These are phyloP conservation scores for Rhizomucor miehei DNA, from an alignment of 371 early-diverging fungal genomes.

Conservation along the genomic window DNA sequence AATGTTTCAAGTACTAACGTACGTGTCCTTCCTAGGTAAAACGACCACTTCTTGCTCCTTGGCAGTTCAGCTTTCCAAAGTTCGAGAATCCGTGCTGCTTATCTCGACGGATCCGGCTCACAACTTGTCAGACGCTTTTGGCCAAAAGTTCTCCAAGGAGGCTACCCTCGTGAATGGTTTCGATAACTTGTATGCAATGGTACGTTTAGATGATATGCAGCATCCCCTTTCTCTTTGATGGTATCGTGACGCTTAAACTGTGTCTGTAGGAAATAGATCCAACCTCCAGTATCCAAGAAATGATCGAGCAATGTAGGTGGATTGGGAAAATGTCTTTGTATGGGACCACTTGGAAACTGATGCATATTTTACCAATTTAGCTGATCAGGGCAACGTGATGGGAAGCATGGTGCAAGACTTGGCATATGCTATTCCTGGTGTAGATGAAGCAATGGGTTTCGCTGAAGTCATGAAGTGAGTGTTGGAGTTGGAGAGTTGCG, in stretches of 20 bases:
- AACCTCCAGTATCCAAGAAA: conserved; percentile 92
- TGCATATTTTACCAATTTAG: conserved; percentile 28
- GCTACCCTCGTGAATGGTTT: conserved; percentile 95
- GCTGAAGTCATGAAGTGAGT: conserved; percentile 97
- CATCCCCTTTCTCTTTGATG: no score
- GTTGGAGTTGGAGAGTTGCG: neutral
- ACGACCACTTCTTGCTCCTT: conserved; percentile 77
- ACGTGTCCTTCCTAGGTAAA: conserved; percentile 53
- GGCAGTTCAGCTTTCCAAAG: conserved; percentile 90
- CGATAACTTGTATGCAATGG: conserved; percentile 95
- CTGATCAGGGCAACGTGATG: conserved; percentile 78
- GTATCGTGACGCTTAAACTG: no score
- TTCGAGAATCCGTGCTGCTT: conserved; percentile 90
- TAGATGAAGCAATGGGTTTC: conserved; percentile 99
- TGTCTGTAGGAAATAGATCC: conserved; percentile 99
- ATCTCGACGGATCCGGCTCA: conserved; percentile 99
- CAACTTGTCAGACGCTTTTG: conserved; percentile 98
- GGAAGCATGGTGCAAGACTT: conserved; percentile 92
- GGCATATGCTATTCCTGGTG: conserved; percentile 97
- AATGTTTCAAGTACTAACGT: neutral
- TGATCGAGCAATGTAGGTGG: conserved; percentile 83
- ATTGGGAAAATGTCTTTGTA: neutral
- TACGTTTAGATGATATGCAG: no score
- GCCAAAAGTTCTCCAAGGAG: conserved; percentile 96
- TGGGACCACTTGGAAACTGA: no score